Percentiles rank a stretch among this genome's conserved stretches.
These are phyloP conservation scores for Plasmodium ovale DNA, from an alignment of 169 alveolate genomes.

Conservation along the genomic window DNA sequence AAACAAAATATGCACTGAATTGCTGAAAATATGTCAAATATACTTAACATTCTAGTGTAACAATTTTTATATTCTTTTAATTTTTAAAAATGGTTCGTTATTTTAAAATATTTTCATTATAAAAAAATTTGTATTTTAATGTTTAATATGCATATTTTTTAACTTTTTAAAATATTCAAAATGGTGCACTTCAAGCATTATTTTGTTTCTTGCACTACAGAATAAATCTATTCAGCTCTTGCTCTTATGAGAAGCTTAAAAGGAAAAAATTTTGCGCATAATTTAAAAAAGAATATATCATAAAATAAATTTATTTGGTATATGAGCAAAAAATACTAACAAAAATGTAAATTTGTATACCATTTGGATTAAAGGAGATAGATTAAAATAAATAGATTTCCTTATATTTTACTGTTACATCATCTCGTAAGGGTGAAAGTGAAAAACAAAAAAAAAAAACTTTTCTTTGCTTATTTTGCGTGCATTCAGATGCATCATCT, in stretches of 20 bases:
- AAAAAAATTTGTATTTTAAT: conserved; percentile 14
- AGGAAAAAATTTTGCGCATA: not conserved
- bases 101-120: conserved; percentile 17
- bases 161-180: conserved; percentile 13
- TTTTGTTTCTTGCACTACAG: conserved; percentile 18
- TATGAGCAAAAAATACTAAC: not conserved
- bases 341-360: not conserved
- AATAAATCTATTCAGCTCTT: conserved; percentile 38
- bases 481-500: not conserved
- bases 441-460: too few species aligned
- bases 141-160: not conserved
- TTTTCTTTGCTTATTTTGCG: not conserved
- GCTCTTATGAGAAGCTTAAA: conserved; percentile 7
- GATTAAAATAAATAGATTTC: not conserved
- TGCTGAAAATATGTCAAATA: not conserved
- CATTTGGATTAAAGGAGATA: not conserved
- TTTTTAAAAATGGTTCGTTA: not conserved
- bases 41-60: not conserved
- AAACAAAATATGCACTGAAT: not conserved
- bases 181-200: conserved; percentile 21
- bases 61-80: conserved; percentile 1
- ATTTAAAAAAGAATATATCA: not conserved
- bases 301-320: conserved; percentile 1
- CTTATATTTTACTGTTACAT: not conserved
- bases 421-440: not conserved